Conservation (phyloP, 768 basidiomycete genomes). For the Macrolepiota albuminosa region DNA sequence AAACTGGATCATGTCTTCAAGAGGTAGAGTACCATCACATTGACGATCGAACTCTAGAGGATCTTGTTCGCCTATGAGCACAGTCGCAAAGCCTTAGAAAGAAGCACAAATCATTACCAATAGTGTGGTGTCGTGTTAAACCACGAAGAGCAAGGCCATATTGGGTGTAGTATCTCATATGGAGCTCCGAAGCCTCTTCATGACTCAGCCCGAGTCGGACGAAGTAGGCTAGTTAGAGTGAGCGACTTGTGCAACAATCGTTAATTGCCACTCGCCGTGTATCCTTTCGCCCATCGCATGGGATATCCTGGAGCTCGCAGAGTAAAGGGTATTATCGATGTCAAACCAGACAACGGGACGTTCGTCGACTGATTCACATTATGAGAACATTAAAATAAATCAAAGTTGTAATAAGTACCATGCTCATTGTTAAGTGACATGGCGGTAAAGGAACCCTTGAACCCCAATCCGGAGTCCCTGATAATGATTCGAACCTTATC, state of each 20-base stretch:
- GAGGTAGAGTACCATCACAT: constrained; percentile 80
- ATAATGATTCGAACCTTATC: constrained; percentile 18
- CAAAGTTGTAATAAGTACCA: constrained; percentile 5
- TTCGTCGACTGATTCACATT: constrained; percentile 35
- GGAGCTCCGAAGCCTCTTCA: constrained; percentile 64
- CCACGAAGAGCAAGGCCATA: constrained; percentile 85
- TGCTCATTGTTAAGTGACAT: constrained; percentile 6
- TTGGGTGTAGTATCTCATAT: constrained; percentile 68
- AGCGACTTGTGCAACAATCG: neutral
- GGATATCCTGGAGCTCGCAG: constrained; percentile 67
- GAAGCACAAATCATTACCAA: constrained; percentile 42
- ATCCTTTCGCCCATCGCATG: constrained; percentile 78
- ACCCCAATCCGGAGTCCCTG: neutral
- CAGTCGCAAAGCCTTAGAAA: neutral
- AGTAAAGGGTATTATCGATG: constrained; percentile 87
- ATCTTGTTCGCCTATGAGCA: constrained; percentile 33
- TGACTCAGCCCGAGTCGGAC: constrained; percentile 61
- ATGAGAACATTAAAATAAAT: neutral
- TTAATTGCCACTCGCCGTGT: constrained; percentile 44
- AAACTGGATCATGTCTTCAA: constrained; percentile 74
- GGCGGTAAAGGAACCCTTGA: neutral
- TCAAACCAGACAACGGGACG: constrained; percentile 73
- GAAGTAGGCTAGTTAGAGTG: constrained; percentile 58
- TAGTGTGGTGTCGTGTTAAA: constrained; percentile 66
- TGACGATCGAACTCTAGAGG: constrained; percentile 79